Conservation (phyloP, 202 grass and related monocot species). For the Zoysia matrella region DNA sequence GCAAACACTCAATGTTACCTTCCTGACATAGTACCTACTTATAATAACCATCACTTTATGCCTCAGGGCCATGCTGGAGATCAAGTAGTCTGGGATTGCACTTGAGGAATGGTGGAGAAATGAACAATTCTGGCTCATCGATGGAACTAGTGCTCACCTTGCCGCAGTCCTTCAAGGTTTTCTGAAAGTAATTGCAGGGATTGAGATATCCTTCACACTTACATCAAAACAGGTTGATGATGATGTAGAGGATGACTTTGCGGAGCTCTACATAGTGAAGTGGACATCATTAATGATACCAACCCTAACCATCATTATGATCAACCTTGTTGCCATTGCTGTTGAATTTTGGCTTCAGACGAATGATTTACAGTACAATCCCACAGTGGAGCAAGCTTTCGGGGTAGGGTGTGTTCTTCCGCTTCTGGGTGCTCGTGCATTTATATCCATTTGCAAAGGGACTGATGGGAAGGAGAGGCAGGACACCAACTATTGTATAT, state of each 20-base stretch:
- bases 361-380: constrained; percentile 90
- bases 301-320: constrained; percentile 90
- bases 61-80: constrained; percentile 88
- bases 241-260: constrained; percentile 84
- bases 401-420: constrained; percentile 87
- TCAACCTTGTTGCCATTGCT: constrained; percentile 92
- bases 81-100: constrained; percentile 96
- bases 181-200: constrained; percentile 93
- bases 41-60: constrained; percentile 85
- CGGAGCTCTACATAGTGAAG: constrained; percentile 84
- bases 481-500: constrained; percentile 92
- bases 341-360: constrained; percentile 67
- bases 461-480: constrained; percentile 94
- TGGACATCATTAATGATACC: constrained; percentile 98
- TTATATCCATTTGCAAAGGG: constrained; percentile 98
- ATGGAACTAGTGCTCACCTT: constrained; percentile 93
- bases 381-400: constrained; percentile 98
- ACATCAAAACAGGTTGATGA: constrained; percentile 85
- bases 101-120: constrained; percentile 99
- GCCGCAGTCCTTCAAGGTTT: constrained; percentile 90
- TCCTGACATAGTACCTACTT: constrained; percentile 79
- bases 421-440: constrained; percentile 98
- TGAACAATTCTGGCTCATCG: constrained; percentile 98
- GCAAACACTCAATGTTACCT: constrained; percentile 87
- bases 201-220: constrained; percentile 97